Percentiles rank a stretch among this genome's conserved stretches.
phyloP scores from a whole-genome alignment of 169 alveolate species.

The Cryptosporidium viatorum region DNA sequence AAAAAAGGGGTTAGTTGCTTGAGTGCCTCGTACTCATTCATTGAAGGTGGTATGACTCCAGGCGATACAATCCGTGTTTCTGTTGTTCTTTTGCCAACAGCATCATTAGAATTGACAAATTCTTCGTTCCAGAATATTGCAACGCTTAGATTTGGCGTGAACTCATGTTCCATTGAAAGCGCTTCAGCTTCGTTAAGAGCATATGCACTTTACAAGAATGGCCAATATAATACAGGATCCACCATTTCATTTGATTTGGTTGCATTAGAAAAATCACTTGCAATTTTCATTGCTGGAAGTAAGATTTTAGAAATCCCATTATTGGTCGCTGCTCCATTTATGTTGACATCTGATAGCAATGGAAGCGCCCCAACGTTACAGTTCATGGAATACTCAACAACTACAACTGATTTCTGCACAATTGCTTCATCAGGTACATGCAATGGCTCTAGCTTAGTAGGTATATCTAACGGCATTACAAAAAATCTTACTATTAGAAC shows the following conservation, averaged over 20 bases:
- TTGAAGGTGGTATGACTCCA: constrained; percentile 59
- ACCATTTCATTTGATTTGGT: constrained; percentile 54
- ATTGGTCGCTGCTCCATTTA: constrained; percentile 66
- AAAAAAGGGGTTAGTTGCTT: constrained; percentile 23
- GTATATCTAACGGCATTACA: constrained; percentile 9
- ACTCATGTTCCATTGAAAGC: constrained; percentile 63
- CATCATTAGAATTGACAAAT: constrained; percentile 54
- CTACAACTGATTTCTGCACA: constrained; percentile 19
- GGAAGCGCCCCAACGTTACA: constrained; percentile 32
- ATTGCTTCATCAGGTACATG: constrained; percentile 39
- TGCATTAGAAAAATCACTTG: constrained; percentile 57
- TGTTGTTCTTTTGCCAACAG: constrained; percentile 38
- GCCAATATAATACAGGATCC: constrained; percentile 35
- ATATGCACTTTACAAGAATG: constrained; percentile 41
- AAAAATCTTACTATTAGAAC: constrained; percentile 4
- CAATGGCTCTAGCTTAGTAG: constrained; percentile 21
- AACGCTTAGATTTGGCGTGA: constrained; percentile 39
- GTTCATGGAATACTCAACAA: constrained; percentile 10
- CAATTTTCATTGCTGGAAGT: constrained; percentile 34
- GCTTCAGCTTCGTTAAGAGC: constrained; percentile 26
- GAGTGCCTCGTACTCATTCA: constrained; percentile 18
- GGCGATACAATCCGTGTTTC: constrained; percentile 60
- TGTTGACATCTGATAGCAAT: not conserved
- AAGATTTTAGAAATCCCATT: constrained; percentile 58
- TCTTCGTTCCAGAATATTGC: constrained; percentile 71